Conservation (phyloP, 305 asterid genomes). For the Lippia alba region DNA sequence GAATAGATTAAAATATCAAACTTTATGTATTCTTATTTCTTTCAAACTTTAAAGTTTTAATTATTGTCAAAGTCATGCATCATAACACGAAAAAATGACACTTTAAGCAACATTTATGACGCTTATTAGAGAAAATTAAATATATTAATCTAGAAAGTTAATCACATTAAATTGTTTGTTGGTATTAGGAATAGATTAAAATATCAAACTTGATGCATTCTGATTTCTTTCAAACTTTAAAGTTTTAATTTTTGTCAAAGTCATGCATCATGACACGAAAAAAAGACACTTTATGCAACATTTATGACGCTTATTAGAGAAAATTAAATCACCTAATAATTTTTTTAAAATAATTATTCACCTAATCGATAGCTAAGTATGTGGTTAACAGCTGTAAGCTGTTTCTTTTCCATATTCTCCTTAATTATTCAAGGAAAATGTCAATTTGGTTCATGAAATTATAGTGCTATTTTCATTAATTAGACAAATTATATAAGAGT, state of each 20-base stretch:
- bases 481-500: neutral
- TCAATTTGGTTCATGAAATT: constrained; percentile 22
- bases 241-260: no score
- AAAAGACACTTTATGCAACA: constrained; percentile 4
- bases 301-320: constrained; percentile 1
- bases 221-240: no score
- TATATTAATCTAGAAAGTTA: no score
- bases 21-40: no score
- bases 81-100: neutral
- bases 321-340: neutral
- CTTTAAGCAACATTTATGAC: neutral
- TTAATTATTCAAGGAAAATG: constrained; percentile 16
- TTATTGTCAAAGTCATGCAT: no score
- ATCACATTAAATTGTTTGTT: no score
- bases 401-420: constrained; percentile 24
- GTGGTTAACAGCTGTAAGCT: constrained; percentile 46
- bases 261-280: neutral
- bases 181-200: no score
- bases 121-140: constrained; percentile 5
- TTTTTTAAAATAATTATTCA: neutral
- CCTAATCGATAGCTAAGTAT: constrained; percentile 37
- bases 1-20: no score
- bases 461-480: constrained; percentile 28
- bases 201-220: no score
- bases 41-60: no score